Evolutionary conservation across 352 stramenopile species (phyloP).

Genomic region (Poterioochromonas sp.): DNA sequence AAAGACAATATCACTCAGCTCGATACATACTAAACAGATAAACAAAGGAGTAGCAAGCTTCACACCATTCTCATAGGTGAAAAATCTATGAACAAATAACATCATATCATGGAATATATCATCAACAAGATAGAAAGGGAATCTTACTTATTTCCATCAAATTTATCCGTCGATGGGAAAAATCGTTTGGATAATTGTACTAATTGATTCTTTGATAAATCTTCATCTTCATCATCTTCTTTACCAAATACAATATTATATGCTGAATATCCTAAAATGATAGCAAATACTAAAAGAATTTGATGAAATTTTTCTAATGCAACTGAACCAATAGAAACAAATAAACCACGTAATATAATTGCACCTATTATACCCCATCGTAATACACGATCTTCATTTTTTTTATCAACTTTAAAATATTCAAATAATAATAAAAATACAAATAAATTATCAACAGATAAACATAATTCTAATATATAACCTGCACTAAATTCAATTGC

Average conservation of each 20-base stretch:
- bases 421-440: slow-evolving; percentile 68
- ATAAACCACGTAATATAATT: slow-evolving; percentile 58
- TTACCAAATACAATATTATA: slow-evolving; percentile 33
- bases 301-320: slow-evolving; percentile 47
- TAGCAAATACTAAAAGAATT: slow-evolving; percentile 34
- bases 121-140: neutral
- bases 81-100: neutral
- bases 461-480: slow-evolving; percentile 66
- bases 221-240: slow-evolving; percentile 21
- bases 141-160: slow-evolving; percentile 52
- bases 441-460: slow-evolving; percentile 71
- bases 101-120: neutral
- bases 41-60: slow-evolving; percentile 62
- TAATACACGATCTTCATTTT: slow-evolving; percentile 56
- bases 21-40: slow-evolving; percentile 63
- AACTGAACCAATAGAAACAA: slow-evolving; percentile 50
- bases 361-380: slow-evolving; percentile 64
- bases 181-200: slow-evolving; percentile 52
- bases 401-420: slow-evolving; percentile 63
- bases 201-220: slow-evolving; percentile 33
- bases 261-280: slow-evolving; percentile 26
- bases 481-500: slow-evolving; percentile 65
- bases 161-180: slow-evolving; percentile 54
- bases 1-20: slow-evolving; percentile 71
- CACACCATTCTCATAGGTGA: slow-evolving; percentile 45